These are phyloP conservation scores for Chloris gayana DNA, from an alignment of 176 grass and related monocot species.

Conservation along the genomic window DNA sequence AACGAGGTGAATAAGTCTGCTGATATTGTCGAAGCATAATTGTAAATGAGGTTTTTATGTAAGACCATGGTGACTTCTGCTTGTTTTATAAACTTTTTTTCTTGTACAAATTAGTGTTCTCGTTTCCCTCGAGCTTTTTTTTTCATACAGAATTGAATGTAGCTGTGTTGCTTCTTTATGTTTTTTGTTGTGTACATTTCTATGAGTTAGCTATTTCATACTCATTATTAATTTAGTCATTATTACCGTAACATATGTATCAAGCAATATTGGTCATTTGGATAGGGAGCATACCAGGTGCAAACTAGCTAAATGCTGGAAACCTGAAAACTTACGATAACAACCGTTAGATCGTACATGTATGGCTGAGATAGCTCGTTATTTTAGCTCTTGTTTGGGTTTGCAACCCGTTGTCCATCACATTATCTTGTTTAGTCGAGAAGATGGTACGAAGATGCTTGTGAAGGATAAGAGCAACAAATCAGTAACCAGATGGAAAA, in stretches of 20 bases:
- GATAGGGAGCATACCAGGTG: too few relatives aligned
- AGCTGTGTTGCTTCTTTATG: background rate
- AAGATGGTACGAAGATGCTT: background rate
- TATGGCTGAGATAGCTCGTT: background rate
- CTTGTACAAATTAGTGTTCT: background rate
- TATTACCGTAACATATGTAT: conserved; percentile 2
- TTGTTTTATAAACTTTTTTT: background rate
- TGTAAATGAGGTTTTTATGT: background rate
- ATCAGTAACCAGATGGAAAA: background rate
- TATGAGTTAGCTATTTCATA: background rate
- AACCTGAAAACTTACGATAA: too few relatives aligned
- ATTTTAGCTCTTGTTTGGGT: background rate
- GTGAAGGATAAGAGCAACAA: background rate
- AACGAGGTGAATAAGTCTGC: background rate
- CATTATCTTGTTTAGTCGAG: background rate
- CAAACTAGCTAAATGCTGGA: too few relatives aligned
- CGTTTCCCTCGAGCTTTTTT: background rate
- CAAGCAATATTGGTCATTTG: too few relatives aligned
- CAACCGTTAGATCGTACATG: too few relatives aligned
- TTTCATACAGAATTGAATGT: background rate
- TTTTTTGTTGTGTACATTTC: background rate
- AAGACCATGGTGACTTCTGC: background rate
- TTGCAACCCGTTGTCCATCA: background rate
- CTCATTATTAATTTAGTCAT: background rate
- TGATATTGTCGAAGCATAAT: background rate